Percentiles rank a stretch among this genome's conserved stretches.
phyloP scores from a whole-genome alignment of 2,329 filamentous ascomycete genomes.

The Pezicula carpinea region DNA sequence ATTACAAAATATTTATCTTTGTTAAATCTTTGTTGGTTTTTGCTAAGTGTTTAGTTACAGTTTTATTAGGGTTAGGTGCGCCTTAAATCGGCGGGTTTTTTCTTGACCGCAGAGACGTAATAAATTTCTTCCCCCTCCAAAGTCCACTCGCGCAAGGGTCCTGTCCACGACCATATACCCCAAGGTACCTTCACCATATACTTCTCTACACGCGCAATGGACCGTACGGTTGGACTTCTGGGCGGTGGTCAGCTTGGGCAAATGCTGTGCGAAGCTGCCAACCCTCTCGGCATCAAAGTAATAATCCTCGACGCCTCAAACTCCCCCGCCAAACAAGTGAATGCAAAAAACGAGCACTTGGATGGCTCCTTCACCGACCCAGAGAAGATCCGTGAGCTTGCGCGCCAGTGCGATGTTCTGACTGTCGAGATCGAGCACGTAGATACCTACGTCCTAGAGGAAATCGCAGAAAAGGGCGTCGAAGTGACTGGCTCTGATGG shows the following conservation, averaged over 20 bases:
- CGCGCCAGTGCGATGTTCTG: constrained; percentile 69
- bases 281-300: constrained; percentile 74
- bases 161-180: too few species aligned
- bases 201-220: constrained; percentile 15
- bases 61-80: too few species aligned
- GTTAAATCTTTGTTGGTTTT: too few species aligned
- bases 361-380: constrained; percentile 85
- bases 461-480: constrained; percentile 64
- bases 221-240: constrained; percentile 39
- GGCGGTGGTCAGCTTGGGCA: constrained; percentile 76
- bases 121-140: background rate
- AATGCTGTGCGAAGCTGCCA: constrained; percentile 88
- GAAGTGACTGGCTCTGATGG: constrained; percentile 41
- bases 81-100: too few species aligned
- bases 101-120: too few species aligned
- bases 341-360: constrained; percentile 68
- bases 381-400: constrained; percentile 74
- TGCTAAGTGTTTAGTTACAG: too few species aligned
- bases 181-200: background rate
- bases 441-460: constrained; percentile 82
- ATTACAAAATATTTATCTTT: too few species aligned
- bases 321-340: constrained; percentile 82
- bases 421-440: constrained; percentile 97
- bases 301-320: constrained; percentile 72
- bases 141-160: too few species aligned